These are phyloP conservation scores for Eragrostis tef DNA, from an alignment of 202 grass and related monocot genomes.

Conservation along the genomic window DNA sequence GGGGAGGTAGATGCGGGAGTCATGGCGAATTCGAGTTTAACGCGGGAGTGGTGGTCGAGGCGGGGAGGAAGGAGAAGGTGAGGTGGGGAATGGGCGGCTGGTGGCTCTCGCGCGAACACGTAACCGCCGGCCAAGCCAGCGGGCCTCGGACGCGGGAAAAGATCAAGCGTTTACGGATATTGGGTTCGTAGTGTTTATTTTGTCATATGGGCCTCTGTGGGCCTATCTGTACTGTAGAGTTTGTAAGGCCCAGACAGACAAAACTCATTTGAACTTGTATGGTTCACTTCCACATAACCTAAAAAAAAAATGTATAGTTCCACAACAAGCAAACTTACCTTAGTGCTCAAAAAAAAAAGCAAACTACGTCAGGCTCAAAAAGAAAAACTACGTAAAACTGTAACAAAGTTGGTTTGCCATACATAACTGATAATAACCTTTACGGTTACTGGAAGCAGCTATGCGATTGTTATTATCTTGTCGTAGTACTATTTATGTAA, in stretches of 20 bases:
- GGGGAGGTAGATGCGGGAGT: conserved; percentile 59
- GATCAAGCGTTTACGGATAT: not conserved
- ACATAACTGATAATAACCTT: too few species aligned
- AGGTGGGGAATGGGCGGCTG: not conserved
- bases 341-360: too few species aligned
- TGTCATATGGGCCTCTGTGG: not conserved
- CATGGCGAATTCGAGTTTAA: conserved; percentile 51
- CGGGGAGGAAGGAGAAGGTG: conserved; percentile 7
- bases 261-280: too few species aligned
- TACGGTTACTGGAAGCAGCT: too few species aligned
- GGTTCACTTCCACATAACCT: too few species aligned
- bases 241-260: not conserved
- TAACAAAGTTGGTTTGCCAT: too few species aligned
- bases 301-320: too few species aligned
- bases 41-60: not conserved
- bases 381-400: too few species aligned
- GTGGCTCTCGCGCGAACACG: conserved; percentile 73
- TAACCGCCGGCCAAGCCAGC: conserved; percentile 26
- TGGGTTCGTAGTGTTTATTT: not conserved
- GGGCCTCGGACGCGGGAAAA: not conserved
- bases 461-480: too few species aligned
- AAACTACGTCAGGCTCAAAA: too few species aligned
- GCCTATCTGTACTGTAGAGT: not conserved
- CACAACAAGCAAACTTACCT: too few species aligned
- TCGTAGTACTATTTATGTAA: too few species aligned